Evolutionary conservation across 2,329 filamentous ascomycete species (phyloP).

Genomic region (Penicillium sp.): DNA sequence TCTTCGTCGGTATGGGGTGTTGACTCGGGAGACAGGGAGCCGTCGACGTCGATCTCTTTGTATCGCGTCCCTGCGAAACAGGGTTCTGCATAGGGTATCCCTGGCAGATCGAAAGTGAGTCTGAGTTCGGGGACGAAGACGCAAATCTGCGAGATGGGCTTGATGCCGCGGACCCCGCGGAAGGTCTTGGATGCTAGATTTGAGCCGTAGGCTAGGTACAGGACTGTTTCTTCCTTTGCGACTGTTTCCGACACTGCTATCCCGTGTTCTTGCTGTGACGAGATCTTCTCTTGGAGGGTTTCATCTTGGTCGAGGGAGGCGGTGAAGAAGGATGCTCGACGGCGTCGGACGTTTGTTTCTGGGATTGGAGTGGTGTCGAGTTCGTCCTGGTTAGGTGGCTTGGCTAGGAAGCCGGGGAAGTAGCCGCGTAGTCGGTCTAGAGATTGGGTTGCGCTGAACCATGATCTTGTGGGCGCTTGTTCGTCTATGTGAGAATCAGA

Average conservation of each 20-base stretch:
- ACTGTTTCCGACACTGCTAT: constrained; percentile 4
- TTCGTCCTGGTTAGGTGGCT: neutral
- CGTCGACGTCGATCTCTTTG: constrained; percentile 52
- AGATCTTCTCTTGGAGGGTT: constrained; percentile 17
- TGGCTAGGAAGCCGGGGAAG: neutral
- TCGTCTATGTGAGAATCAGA: no score
- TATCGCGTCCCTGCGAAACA: constrained; percentile 81
- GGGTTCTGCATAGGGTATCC: constrained; percentile 80
- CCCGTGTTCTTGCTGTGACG: constrained; percentile 17
- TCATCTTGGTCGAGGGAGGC: constrained; percentile 21
- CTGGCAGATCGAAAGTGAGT: constrained; percentile 80
- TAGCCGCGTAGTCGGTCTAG: constrained; percentile 16
- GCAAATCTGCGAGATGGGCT: constrained; percentile 73
- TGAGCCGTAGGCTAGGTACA: constrained; percentile 88
- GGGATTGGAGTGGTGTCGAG: constrained; percentile 12
- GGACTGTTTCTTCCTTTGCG: constrained; percentile 50
- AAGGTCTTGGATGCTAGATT: constrained; percentile 82
- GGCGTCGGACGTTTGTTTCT: constrained; percentile 16
- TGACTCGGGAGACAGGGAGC: neutral
- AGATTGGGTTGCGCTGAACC: constrained; percentile 17
- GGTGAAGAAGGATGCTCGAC: constrained; percentile 13
- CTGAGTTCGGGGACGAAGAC: constrained; percentile 74
- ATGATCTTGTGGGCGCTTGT: constrained; percentile 5
- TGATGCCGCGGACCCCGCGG: constrained; percentile 70
- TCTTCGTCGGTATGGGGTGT: constrained; percentile 9